Evolutionary conservation across 2,329 filamentous ascomycete species (phyloP).

Genomic region (Fusarium miscanthi): DNA sequence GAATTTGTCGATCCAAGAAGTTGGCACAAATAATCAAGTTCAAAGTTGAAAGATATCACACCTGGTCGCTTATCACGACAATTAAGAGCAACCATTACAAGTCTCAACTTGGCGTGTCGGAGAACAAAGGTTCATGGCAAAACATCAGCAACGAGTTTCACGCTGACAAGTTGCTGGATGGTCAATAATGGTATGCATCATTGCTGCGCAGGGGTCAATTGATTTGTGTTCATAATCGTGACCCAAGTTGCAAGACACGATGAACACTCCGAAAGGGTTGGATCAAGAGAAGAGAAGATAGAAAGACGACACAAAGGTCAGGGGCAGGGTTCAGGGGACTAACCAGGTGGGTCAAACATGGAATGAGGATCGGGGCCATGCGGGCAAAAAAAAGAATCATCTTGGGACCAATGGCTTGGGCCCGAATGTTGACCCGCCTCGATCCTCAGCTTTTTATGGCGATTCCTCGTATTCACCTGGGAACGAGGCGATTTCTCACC

Average conservation of each 20-base stretch:
- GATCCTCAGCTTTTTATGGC: constrained; percentile 37
- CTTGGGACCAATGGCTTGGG: constrained; percentile 37
- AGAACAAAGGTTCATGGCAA: neutral
- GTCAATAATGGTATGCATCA: neutral
- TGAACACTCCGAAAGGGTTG: constrained; percentile 28
- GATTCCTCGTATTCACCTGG: constrained; percentile 40
- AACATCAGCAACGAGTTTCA: neutral
- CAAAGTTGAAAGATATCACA: constrained; percentile 1
- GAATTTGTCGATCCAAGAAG: constrained; percentile 12
- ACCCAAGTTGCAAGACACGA: constrained; percentile 7
- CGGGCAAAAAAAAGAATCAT: constrained; percentile 18
- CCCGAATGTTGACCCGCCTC: constrained; percentile 35
- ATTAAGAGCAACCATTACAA: neutral
- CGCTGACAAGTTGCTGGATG: neutral
- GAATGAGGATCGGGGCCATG: constrained; percentile 26
- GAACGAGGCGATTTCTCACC: constrained; percentile 9
- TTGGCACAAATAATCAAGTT: constrained; percentile 6
- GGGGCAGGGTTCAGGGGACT: constrained; percentile 41
- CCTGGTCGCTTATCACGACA: constrained; percentile 9
- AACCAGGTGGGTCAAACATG: constrained; percentile 27
- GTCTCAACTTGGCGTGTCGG: neutral
- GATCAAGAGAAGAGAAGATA: constrained; percentile 16
- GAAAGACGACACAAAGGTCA: constrained; percentile 10
- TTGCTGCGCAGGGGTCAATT: constrained; percentile 2
- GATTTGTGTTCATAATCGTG: constrained; percentile 1